Evolutionary conservation across 2,329 filamentous ascomycete species (phyloP), one percentile per base, ranked within the genome.

Genomic region (Trichothecium sympodiale): DNA sequence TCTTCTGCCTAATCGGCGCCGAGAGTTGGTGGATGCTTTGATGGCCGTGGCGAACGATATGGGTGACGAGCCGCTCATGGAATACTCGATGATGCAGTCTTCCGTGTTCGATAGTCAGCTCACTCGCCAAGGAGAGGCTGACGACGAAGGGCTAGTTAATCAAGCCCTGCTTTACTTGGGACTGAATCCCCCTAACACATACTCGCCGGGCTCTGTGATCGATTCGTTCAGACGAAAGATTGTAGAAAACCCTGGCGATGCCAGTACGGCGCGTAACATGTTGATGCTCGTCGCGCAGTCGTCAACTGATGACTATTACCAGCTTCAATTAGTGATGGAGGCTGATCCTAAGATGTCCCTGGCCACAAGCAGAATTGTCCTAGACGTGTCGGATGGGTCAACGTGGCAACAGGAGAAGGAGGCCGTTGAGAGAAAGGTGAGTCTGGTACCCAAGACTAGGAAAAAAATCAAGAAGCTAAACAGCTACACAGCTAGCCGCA

Each of bases 71-170:
- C 38, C 48, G 9, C 47, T 61, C 2, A 53, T 52, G 13, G 52
- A 60, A 29, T 61, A 55, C 35, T 59, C 57, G 9, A 50, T 57
- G 5, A 60, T 48, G 1, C 59, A 61, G 38, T 59, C 54, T 8
- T 61, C 59, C 3, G 47, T 60, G 15, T 62, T 56, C 29, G 59
- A 61, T n/a, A 60, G 51, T 35, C 56, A 59, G 36, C 43, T 47
- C 1, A 50, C 53, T 31, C 39, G 38, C 8, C 53, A 53, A 23
- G 43, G 37, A 8, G 47, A 39, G 2, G 36, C 38, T 14, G 53
- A 57, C 15, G 57, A 60, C 18, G 48, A 50, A 14, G 52, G 49
- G 5, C 35, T 57, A 5, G 45, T 52, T 10, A 43, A 50, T 4
- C 48, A 61, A 39, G 57, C 58, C 2, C 39, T 61, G 23, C 40